These are phyloP conservation scores for Capronia americana DNA, from an alignment of 2,329 filamentous ascomycete genomes.

Conservation along the genomic window DNA sequence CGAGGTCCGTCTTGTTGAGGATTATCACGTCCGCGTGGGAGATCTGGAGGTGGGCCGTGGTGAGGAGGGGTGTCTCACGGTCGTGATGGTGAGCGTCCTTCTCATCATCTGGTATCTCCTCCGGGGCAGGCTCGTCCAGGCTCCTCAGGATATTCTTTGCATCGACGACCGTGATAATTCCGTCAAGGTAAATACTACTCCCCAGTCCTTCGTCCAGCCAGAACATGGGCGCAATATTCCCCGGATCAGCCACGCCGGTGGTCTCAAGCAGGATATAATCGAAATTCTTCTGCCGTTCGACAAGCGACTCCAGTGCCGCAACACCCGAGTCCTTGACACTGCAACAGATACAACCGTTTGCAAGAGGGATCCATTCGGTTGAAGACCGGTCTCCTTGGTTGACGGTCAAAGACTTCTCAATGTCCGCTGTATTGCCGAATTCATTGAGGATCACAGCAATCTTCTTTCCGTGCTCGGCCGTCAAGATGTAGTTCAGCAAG, in stretches of 20 bases:
- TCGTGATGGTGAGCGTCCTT: constrained; percentile 31
- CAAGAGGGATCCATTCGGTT: constrained; percentile 93
- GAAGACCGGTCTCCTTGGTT: constrained; percentile 82
- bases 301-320: constrained; percentile 91
- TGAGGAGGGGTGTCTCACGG: constrained; percentile 72
- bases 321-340: constrained; percentile 97
- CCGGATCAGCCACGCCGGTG: constrained; percentile 91
- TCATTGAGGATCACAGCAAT: constrained; percentile 98
- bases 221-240: constrained; percentile 93
- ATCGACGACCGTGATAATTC: constrained; percentile 94
- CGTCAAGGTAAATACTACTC: constrained; percentile 94
- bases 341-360: constrained; percentile 97
- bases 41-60: constrained; percentile 93
- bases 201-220: constrained; percentile 97
- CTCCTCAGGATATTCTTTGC: constrained; percentile 87
- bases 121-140: constrained; percentile 70
- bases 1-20: constrained; percentile 91
- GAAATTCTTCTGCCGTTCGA: constrained; percentile 80
- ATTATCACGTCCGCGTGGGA: constrained; percentile 95
- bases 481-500: constrained; percentile 92
- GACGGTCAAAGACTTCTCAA: constrained; percentile 93
- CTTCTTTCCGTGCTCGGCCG: constrained; percentile 93
- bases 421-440: constrained; percentile 86
- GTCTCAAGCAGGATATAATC: constrained; percentile 98
- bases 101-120: constrained; percentile 56